phyloP scores from a whole-genome alignment of 352 stramenopile genomes.

The Pythium rishiriense region DNA sequence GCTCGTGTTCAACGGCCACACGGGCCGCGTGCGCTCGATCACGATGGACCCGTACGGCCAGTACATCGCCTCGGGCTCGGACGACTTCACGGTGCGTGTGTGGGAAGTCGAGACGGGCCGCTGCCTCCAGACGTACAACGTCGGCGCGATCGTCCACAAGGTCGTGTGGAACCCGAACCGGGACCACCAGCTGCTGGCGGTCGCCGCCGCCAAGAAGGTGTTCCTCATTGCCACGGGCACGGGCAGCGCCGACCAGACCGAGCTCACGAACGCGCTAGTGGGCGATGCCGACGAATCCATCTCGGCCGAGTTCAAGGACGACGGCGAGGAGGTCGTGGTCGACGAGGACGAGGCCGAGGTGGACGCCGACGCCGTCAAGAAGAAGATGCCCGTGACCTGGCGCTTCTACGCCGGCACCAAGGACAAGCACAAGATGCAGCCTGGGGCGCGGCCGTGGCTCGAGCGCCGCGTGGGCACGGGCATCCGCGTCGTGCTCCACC shows the following conservation, averaged over 20 bases:
- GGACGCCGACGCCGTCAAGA: constrained; percentile 78
- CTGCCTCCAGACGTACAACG: constrained; percentile 91
- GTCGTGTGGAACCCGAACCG: constrained; percentile 97
- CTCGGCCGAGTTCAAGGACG: constrained; percentile 47
- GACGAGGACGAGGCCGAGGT: constrained; percentile 71
- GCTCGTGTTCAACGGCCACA: constrained; percentile 89
- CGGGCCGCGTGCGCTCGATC: constrained; percentile 91
- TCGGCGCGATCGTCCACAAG: constrained; percentile 88
- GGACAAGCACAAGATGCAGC: constrained; percentile 70
- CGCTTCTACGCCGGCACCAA: constrained; percentile 83
- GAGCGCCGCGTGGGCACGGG: constrained; percentile 79
- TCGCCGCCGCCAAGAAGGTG: constrained; percentile 89
- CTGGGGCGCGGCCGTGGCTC: constrained; percentile 51
- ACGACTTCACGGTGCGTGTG: constrained; percentile 95
- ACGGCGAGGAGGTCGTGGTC: constrained; percentile 49
- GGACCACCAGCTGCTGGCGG: constrained; percentile 94
- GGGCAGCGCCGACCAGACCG: constrained; percentile 90
- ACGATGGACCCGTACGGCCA: constrained; percentile 95
- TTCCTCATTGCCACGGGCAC: constrained; percentile 95
- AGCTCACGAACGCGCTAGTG: constrained; percentile 95
- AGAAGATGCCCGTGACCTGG: constrained; percentile 92
- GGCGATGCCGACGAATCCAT: constrained; percentile 80
- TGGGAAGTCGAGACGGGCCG: constrained; percentile 97
- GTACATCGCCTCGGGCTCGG: constrained; percentile 95
- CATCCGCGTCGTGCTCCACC: constrained; percentile 85